A percentile compares a stretch with the other conserved stretches of the same genome.
Conservation (phyloP, 805 yeast species). For the Sugiyamaella qingdaonensis region DNA sequence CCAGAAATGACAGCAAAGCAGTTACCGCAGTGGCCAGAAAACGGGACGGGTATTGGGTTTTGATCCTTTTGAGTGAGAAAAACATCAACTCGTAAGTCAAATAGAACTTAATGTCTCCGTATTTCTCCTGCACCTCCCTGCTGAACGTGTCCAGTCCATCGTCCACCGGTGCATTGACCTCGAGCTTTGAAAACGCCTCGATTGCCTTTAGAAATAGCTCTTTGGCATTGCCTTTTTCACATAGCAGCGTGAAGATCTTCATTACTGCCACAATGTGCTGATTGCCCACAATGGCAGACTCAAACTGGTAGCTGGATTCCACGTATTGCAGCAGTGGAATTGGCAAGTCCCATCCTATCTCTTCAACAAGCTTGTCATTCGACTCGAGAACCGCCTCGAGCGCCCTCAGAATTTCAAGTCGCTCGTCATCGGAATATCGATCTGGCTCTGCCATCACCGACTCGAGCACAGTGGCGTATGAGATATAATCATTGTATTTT, state of each 20-base stretch:
- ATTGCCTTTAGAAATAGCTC: conserved; percentile 69
- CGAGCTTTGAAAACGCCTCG: conserved; percentile 51
- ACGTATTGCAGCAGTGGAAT: conserved; percentile 54
- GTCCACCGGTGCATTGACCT: conserved; percentile 22
- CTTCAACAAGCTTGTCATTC: conserved; percentile 50
- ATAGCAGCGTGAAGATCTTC: conserved; percentile 57
- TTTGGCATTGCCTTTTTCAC: conserved; percentile 71
- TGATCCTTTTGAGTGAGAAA: conserved; percentile 54
- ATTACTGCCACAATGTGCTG: conserved; percentile 34
- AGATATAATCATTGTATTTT: conserved; percentile 49
- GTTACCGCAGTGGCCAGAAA: conserved; percentile 67
- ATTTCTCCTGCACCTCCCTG: conserved; percentile 19
- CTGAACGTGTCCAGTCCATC: conserved; percentile 20
- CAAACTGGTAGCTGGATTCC: conserved; percentile 25
- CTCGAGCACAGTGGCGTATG: conserved; percentile 72
- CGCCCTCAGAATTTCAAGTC: conserved; percentile 40
- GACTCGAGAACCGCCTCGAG: conserved; percentile 17
- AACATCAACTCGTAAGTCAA: conserved; percentile 60
- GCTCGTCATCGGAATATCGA: conserved; percentile 47
- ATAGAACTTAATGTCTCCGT: conserved; percentile 57
- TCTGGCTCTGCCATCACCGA: conserved; percentile 49
- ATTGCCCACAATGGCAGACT: conserved; percentile 10
- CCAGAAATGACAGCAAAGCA: conserved; percentile 51
- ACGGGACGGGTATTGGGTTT: conserved; percentile 72
- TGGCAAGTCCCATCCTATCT: conserved; percentile 93